Evolutionary conservation across 257 asterid genomes (phyloP).

Genomic region (Plectranthus barbatus): DNA sequence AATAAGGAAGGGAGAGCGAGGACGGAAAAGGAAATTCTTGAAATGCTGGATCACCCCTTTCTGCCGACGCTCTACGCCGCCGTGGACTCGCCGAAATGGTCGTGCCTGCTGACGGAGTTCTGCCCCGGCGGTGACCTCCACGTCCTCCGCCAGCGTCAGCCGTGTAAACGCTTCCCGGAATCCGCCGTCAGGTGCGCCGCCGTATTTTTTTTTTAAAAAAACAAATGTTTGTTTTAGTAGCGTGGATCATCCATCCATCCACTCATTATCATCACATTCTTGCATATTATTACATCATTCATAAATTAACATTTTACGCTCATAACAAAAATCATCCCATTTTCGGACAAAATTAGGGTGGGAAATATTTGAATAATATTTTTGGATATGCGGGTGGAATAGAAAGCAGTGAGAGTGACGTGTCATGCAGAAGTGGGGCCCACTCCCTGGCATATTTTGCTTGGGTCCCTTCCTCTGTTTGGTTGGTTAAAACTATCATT

Average conservation of each 20-base stretch:
- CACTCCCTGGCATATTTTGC: conserved; percentile 18
- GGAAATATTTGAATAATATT: conserved; percentile 9
- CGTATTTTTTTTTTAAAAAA: background rate
- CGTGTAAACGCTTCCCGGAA: conserved; percentile 75
- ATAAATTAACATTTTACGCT: no score
- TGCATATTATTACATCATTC: no score
- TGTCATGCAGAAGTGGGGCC: conserved; percentile 23
- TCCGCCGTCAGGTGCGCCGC: conserved; percentile 74
- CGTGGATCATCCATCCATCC: no score
- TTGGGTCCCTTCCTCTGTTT: conserved; percentile 6
- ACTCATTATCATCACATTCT: no score
- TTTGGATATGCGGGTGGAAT: conserved; percentile 12
- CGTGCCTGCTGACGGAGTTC: conserved; percentile 79
- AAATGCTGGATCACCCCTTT: conserved; percentile 87
- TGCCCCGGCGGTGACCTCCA: conserved; percentile 99
- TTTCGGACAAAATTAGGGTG: background rate
- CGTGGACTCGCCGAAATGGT: conserved; percentile 81
- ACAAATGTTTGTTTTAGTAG: no score
- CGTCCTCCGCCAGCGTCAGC: conserved; percentile 95
- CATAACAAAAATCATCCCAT: background rate
- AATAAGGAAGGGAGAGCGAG: conserved; percentile 86
- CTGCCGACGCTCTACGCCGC: conserved; percentile 76
- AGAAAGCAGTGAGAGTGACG: conserved; percentile 28
- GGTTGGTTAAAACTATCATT: conserved; percentile 18
- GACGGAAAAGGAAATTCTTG: conserved; percentile 78